These are phyloP conservation scores for Ustilago xerochloae DNA, from an alignment of 1,284 basidiomycete species.

Conservation along the genomic window DNA sequence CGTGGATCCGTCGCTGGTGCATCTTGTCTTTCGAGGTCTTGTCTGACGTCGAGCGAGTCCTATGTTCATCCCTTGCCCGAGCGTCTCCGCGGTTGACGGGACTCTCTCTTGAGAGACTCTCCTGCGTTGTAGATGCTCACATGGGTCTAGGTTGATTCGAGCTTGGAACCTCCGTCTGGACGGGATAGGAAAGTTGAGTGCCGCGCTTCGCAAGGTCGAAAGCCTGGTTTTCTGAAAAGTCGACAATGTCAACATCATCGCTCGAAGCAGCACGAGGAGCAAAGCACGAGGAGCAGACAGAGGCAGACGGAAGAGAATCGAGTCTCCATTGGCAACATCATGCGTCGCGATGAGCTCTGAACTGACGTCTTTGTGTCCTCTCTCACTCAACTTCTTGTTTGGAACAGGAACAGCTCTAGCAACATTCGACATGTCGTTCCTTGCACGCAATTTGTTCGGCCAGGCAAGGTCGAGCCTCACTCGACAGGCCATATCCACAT, in stretches of 20 bases:
- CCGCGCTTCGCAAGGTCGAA: constrained; percentile 56
- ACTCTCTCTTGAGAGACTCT: constrained; percentile 26
- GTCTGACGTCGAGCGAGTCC: constrained; percentile 44
- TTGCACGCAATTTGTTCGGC: constrained; percentile 39
- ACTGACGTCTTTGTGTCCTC: constrained; percentile 4
- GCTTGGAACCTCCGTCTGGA: constrained; percentile 47
- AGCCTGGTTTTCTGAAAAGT: constrained; percentile 56
- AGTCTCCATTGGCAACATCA: background rate
- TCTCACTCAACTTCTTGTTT: background rate
- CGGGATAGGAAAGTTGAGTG: constrained; percentile 49
- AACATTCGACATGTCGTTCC: constrained; percentile 23
- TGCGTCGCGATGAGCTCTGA: background rate
- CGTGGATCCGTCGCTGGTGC: constrained; percentile 29
- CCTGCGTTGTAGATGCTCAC: constrained; percentile 44
- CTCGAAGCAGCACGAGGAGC: background rate
- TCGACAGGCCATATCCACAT: constrained; percentile 20
- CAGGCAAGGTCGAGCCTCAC: constrained; percentile 28
- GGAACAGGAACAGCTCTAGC: background rate
- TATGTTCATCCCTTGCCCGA: constrained; percentile 52
- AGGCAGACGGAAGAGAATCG: background rate
- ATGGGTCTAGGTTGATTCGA: constrained; percentile 41
- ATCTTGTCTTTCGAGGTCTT: constrained; percentile 32
- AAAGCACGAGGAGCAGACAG: background rate
- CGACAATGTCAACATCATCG: constrained; percentile 15
- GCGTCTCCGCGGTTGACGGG: constrained; percentile 45